Evolutionary conservation across 2,329 filamentous ascomycete genomes (phyloP), one percentile per base, ranked within the genome.

Genomic region (Penicillium italicum): DNA sequence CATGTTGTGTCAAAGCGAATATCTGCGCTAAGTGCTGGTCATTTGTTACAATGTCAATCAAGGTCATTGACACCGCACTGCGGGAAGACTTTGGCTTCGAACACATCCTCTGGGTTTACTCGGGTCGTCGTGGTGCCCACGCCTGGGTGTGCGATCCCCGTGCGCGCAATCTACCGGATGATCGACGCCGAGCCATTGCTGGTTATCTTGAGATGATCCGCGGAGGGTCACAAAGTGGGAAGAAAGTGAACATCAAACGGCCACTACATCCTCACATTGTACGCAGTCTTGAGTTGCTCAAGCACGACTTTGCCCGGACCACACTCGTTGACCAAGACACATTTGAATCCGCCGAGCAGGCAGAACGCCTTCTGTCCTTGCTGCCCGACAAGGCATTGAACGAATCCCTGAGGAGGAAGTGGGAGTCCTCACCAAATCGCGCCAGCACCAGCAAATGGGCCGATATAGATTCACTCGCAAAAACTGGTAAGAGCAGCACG

Each of bases 21-120:
- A 97, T 99, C 62, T 99, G 94, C 73, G 82, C 80, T 62, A 94
- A 92, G 72, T 99, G 94, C 77, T 99, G 94, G 94, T 82, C 88
- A 47, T 99, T 97, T 74, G 95, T 96, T 66, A 96, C 90, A 24
- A 97, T 99, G 91, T 90, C 94, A 8, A 93, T 99, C 72, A 94
- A 95, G 71, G 91, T 97, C 16, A 81, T 97, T 12, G 93, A 97
- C 72, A 81, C 84, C 12, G 91, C 92, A 0, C 75, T 99, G 64
- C 83, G 91, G 50, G 91, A 97, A 20, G 94, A 99, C 74, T 97
- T 99, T 76, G 94, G 92, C 43, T 99, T 97, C 76, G 86, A 89
- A 70, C 93, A 99, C 74, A 93, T 99, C 68, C 82, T 99, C 74
- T 99, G 94, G 94, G 92, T 99, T 7, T 99, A 99, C 75, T 99